Evolutionary conservation across 768 basidiomycete species (phyloP).

Genomic region (Pleurotus ostreatus): DNA sequence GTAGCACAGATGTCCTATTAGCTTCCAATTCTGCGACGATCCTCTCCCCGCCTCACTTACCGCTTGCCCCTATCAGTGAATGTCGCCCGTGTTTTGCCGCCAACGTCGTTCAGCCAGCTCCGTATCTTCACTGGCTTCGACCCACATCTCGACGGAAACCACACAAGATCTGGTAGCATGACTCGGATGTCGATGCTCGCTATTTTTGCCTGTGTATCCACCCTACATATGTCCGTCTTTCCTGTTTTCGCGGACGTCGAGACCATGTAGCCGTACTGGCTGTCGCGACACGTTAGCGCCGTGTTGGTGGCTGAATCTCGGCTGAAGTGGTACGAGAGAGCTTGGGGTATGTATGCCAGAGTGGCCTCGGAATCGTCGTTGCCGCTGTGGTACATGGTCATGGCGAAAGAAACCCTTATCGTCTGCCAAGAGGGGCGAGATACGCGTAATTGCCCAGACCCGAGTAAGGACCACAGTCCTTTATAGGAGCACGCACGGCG

Average conservation of each 20-base stretch:
- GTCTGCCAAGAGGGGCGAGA: not conserved
- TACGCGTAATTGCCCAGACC: not conserved
- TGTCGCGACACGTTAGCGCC: not conserved
- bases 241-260: slow-evolving; percentile 5
- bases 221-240: slow-evolving; percentile 3
- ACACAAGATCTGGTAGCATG: slow-evolving; percentile 5
- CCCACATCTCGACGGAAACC: slow-evolving; percentile 1
- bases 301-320: slow-evolving; percentile 8
- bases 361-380: slow-evolving; percentile 4
- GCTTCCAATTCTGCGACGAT: no score
- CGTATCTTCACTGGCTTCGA: slow-evolving; percentile 5
- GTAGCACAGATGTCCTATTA: not conserved
- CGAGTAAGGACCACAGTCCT: not conserved
- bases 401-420: slow-evolving; percentile 3
- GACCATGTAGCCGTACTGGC: not conserved
- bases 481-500: not conserved
- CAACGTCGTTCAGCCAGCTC: slow-evolving; percentile 1
- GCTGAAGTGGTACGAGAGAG: slow-evolving; percentile 5
- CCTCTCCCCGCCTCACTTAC: not conserved
- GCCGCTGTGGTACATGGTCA: not conserved
- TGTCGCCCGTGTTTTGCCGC: slow-evolving; percentile 2
- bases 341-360: slow-evolving; percentile 3
- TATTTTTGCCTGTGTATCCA: slow-evolving; percentile 1
- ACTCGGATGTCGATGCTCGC: slow-evolving; percentile 4
- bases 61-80: not conserved